Evolutionary conservation across 441 rosid genomes (phyloP).

Genomic region (Biscutella laevigata): DNA sequence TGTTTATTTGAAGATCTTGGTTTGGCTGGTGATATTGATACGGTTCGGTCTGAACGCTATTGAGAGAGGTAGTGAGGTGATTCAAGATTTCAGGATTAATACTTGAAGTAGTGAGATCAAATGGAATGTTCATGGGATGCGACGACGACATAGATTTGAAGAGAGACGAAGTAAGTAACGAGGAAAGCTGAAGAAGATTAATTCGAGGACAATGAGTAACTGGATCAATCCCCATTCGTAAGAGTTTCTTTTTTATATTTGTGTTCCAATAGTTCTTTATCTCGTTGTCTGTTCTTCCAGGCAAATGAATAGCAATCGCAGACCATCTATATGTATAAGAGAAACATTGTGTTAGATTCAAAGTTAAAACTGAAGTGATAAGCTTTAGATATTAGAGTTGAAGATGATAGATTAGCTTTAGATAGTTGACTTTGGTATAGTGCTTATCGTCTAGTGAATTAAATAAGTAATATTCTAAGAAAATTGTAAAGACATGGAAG

Average conservation of each 20-base stretch:
- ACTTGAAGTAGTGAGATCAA: slow-evolving; percentile 28
- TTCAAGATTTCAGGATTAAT: slow-evolving; percentile 24
- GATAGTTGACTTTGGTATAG: slow-evolving; percentile 23
- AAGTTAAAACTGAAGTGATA: neutral
- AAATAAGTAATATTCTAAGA: slow-evolving; percentile 11
- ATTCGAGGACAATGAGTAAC: slow-evolving; percentile 65
- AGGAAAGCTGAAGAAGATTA: slow-evolving; percentile 54
- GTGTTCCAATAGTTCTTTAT: slow-evolving; percentile 94
- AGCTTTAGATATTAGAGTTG: slow-evolving; percentile 8
- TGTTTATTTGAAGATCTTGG: slow-evolving; percentile 20
- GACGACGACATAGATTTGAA: slow-evolving; percentile 26
- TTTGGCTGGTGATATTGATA: slow-evolving; percentile 21
- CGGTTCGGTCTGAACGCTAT: slow-evolving; percentile 15
- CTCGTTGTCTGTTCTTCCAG: no score
- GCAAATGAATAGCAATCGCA: slow-evolving; percentile 63
- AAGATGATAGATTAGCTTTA: slow-evolving; percentile 12
- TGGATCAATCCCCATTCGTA: slow-evolving; percentile 83
- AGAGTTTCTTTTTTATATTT: slow-evolving; percentile 56
- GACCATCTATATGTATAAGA: slow-evolving; percentile 53
- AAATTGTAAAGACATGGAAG: slow-evolving; percentile 16
- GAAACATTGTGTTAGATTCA: neutral
- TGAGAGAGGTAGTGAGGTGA: slow-evolving; percentile 26
- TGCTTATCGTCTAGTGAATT: slow-evolving; percentile 10
- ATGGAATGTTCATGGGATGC: slow-evolving; percentile 24
- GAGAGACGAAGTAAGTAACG: slow-evolving; percentile 38